These are phyloP conservation scores for Pythium plurisporium DNA, from an alignment of 352 stramenopile species.

Conservation along the genomic window DNA sequence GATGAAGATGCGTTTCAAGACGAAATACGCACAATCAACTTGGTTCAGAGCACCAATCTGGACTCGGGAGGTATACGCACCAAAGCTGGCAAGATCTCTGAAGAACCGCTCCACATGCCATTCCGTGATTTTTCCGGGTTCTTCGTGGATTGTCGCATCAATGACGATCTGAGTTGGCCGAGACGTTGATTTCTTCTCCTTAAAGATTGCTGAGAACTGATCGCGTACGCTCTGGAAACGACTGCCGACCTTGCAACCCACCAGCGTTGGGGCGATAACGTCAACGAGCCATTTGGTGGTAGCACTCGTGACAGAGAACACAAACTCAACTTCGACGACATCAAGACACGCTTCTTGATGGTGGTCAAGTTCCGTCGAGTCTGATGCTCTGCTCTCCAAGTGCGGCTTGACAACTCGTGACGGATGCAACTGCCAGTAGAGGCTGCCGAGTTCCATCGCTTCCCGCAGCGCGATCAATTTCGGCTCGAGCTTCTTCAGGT, in stretches of 20 bases:
- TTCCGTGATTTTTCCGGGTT: neutral
- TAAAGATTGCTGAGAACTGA: neutral
- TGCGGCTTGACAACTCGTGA: neutral
- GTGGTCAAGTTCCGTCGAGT: neutral
- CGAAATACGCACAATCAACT: neutral
- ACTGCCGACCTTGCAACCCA: neutral
- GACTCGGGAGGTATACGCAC: neutral
- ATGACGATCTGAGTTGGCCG: neutral
- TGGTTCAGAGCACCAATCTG: neutral
- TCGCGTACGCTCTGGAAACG: neutral
- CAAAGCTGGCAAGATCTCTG: neutral
- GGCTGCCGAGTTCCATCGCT: neutral
- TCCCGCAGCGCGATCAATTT: neutral
- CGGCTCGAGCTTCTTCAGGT: neutral
- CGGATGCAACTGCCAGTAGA: slow-evolving; percentile 1
- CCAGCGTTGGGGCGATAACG: neutral
- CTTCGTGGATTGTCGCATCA: neutral
- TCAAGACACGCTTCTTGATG: neutral
- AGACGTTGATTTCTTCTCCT: neutral
- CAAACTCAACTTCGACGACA: slow-evolving; percentile 3
- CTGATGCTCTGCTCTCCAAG: neutral
- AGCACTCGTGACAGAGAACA: neutral
- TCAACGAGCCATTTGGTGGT: neutral
- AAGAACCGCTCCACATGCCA: slow-evolving; percentile 7
- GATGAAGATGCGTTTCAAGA: neutral